Evolutionary conservation across 495 filamentous ascomycete species (phyloP).

Genomic region (Tuber umbilicatum): DNA sequence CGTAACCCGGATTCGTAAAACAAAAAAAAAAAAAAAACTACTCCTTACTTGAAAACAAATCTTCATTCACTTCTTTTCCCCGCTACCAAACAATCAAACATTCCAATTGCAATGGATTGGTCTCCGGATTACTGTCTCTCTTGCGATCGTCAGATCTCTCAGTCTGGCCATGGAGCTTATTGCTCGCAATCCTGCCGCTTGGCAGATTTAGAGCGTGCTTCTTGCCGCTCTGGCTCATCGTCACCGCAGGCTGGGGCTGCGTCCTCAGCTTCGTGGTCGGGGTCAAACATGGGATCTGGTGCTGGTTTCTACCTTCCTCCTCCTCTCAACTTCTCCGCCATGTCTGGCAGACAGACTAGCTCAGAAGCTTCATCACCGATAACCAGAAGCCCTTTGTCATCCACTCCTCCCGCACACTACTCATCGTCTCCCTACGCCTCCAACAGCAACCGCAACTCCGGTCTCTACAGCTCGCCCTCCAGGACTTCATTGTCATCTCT

Average conservation of each 20-base stretch:
- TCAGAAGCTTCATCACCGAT: slow-evolving; percentile 27
- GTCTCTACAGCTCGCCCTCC: slow-evolving; percentile 55
- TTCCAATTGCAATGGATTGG: slow-evolving; percentile 72
- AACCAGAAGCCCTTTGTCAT: slow-evolving; percentile 35
- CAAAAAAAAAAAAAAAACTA: not conserved
- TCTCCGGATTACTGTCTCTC: slow-evolving; percentile 88
- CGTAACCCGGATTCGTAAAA: slow-evolving; percentile 14
- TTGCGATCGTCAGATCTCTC: slow-evolving; percentile 79
- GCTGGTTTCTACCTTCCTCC: slow-evolving; percentile 60
- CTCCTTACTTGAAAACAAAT: slow-evolving; percentile 1
- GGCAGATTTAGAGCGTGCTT: slow-evolving; percentile 72
- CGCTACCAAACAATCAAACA: slow-evolving; percentile 38
- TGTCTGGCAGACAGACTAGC: slow-evolving; percentile 27
- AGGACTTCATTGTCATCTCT: slow-evolving; percentile 79
- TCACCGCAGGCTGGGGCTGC: slow-evolving; percentile 45
- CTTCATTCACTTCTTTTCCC: slow-evolving; percentile 14
- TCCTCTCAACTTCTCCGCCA: slow-evolving; percentile 57
- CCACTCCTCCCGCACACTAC: slow-evolving; percentile 38
- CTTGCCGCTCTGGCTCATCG: slow-evolving; percentile 52
- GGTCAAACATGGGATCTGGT: slow-evolving; percentile 43
- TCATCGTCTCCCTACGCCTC: slow-evolving; percentile 43
- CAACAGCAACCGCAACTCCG: slow-evolving; percentile 32
- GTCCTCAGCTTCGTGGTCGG: slow-evolving; percentile 48
- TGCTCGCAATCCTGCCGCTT: slow-evolving; percentile 91
- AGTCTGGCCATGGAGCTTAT: slow-evolving; percentile 61